Conservation (phyloP, 2,329 filamentous ascomycete species). For the Gnomoniopsis sp. region DNA sequence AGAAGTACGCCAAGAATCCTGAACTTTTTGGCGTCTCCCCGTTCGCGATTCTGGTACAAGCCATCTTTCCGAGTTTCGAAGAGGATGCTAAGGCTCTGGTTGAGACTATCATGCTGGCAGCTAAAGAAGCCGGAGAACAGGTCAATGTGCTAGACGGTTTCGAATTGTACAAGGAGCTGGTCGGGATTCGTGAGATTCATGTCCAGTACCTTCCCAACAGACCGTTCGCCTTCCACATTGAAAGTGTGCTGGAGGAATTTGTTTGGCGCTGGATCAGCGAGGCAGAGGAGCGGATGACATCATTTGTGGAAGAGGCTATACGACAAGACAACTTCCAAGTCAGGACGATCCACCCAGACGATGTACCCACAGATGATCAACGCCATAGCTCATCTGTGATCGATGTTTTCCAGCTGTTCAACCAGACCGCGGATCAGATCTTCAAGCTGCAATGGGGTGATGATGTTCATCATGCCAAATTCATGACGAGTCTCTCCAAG, state of each 20-base stretch:
- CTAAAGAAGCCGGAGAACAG: slow-evolving; percentile 67
- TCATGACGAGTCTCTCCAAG: slow-evolving; percentile 91
- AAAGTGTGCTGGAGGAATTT: slow-evolving; percentile 81
- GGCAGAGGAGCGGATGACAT: slow-evolving; percentile 74
- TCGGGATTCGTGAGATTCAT: slow-evolving; percentile 80
- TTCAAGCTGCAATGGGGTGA: slow-evolving; percentile 88
- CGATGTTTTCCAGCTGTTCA: slow-evolving; percentile 91
- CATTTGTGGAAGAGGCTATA: slow-evolving; percentile 86
- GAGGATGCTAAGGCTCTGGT: slow-evolving; percentile 85
- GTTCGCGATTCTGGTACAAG: slow-evolving; percentile 70
- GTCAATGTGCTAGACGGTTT: slow-evolving; percentile 91
- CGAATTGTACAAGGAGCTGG: slow-evolving; percentile 84
- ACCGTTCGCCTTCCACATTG: slow-evolving; percentile 83
- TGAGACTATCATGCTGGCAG: slow-evolving; percentile 71
- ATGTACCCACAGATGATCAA: slow-evolving; percentile 70
- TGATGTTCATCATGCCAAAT: slow-evolving; percentile 88
- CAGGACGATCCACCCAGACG: slow-evolving; percentile 59
- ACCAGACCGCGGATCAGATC: slow-evolving; percentile 84
- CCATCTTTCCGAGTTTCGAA: slow-evolving; percentile 86
- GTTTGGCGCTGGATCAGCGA: slow-evolving; percentile 92
- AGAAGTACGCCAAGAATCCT: slow-evolving; percentile 84
- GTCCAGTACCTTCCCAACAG: slow-evolving; percentile 67
- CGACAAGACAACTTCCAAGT: slow-evolving; percentile 86
- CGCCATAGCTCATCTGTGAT: slow-evolving; percentile 91
- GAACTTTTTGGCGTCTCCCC: slow-evolving; percentile 75